Percentiles rank a stretch among this genome's conserved stretches.
These are phyloP conservation scores for Hypoxylon intermedium DNA, from an alignment of 495 filamentous ascomycete genomes.

Conservation along the genomic window DNA sequence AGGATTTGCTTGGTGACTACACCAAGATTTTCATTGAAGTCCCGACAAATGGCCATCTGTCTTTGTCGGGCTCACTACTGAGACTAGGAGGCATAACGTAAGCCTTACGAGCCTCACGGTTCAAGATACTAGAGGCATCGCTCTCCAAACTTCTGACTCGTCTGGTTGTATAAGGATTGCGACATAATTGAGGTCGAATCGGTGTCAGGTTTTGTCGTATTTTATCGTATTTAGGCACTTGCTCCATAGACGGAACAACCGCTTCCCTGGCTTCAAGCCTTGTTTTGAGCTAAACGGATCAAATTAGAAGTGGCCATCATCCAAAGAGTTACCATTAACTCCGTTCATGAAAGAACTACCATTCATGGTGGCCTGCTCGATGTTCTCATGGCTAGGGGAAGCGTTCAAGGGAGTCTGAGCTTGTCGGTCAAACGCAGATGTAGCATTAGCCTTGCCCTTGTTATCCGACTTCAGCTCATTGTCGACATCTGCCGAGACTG, in stretches of 20 bases:
- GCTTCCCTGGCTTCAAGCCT: not conserved
- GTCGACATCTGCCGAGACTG: slow-evolving; percentile 5
- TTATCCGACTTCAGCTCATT: slow-evolving; percentile 15
- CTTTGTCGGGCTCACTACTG: not conserved
- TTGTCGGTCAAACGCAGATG: slow-evolving; percentile 14
- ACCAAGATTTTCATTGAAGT: slow-evolving; percentile 22
- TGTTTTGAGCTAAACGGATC: not conserved
- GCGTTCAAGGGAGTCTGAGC: slow-evolving; percentile 20
- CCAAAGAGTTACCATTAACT: not conserved
- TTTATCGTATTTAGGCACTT: slow-evolving; percentile 1
- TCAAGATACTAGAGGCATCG: not conserved
- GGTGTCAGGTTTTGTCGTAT: slow-evolving; percentile 1
- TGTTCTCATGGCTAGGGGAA: not conserved
- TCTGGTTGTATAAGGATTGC: not conserved
- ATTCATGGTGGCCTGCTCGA: slow-evolving; percentile 1
- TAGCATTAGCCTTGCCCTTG: slow-evolving; percentile 3
- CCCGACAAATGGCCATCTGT: not conserved
- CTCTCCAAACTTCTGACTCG: not conserved
- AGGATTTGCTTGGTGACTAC: slow-evolving; percentile 11
- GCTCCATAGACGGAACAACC: not conserved
- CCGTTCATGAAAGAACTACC: slow-evolving; percentile 25
- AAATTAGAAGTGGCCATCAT: slow-evolving; percentile 14
- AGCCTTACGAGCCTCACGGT: slow-evolving; percentile 12
- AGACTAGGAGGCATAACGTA: slow-evolving; percentile 2
- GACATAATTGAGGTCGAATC: slow-evolving; percentile 2